Evolutionary conservation across 805 yeast species (phyloP).

Genomic region (Wickerhamiella cacticola): DNA sequence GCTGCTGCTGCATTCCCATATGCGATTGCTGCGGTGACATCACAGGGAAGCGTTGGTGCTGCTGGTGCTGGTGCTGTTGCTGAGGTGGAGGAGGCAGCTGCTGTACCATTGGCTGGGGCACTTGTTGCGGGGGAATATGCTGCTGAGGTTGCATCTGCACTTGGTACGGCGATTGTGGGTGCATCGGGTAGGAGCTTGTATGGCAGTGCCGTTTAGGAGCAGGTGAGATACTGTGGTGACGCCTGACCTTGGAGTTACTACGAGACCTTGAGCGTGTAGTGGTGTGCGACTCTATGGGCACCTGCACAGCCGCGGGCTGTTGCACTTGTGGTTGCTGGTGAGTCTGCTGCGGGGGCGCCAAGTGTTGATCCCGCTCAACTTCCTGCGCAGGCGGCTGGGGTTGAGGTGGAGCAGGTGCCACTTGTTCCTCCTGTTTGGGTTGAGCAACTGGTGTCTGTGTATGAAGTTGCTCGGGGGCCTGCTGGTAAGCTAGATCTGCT

Average conservation of each 20-base stretch:
- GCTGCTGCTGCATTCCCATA: conserved; percentile 13
- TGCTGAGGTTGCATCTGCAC: conserved; percentile 13
- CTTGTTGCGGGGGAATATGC: conserved; percentile 13
- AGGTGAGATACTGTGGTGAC: conserved; percentile 9
- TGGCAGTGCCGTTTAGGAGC: conserved; percentile 10
- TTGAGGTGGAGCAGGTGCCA: background rate
- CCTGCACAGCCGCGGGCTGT: background rate
- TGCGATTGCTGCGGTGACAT: conserved; percentile 15
- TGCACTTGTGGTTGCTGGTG: background rate
- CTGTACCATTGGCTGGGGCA: conserved; percentile 11
- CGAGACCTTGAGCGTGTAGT: conserved; percentile 7
- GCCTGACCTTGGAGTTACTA: background rate
- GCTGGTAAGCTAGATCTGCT: conserved; percentile 12
- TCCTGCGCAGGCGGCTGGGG: background rate
- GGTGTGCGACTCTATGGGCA: conserved; percentile 8
- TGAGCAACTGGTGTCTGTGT: no score
- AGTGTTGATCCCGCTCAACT: background rate
- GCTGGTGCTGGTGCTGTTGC: conserved; percentile 11
- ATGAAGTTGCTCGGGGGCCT: conserved; percentile 9
- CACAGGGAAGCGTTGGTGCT: conserved; percentile 10
- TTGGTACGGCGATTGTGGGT: conserved; percentile 10
- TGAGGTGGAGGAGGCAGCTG: conserved; percentile 5
- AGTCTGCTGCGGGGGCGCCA: background rate
- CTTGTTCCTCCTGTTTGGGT: no score
- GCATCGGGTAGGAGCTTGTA: background rate